Base-by-base conservation (phyloP, 441 rosid genomes). In the Macaranga tanarius region DNA sequence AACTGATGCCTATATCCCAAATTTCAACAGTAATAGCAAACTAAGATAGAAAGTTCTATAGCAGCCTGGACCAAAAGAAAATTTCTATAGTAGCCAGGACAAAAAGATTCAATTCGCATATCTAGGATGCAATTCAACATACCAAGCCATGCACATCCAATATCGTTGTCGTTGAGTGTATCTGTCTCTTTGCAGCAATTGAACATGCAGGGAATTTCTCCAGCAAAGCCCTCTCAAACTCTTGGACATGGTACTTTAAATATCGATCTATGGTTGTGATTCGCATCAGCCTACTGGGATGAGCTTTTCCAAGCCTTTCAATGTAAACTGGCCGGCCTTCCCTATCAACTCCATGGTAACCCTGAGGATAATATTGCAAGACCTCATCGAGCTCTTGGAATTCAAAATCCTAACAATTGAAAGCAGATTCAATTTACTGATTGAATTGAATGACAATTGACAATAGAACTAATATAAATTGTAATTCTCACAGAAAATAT, bases 191-290 rank as follows among this genome's bases (percentile, higher is more conserved):
- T 65, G 98, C 85, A n/a, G 99, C 92, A 75, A 95, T 80, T 1
- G 99, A 91, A 79, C 99, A 95, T 47, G 97, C 97, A 67, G 97
- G 95, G 76, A 92, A 95, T 76, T 93, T 95, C 84, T 92, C 97
- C 20, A 62, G 80, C 59, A 93, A 78, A 62, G 97, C 89, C 86
- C 76, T 89, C 90, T 95, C 99, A 79, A 95, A 95, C 87, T 91
- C 98, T 79, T 90, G 97, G 55, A 95, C 98, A 79, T 92, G 99
- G 84, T 95, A 90, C 85, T 86, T 92, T 75, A 93, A 73, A 80
- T 92, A 95, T 28, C 96, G 86, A 5, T 95, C 97, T 10, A 87
- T 82, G 28, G 83, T 82, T 58, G 96, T 95, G 75, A 95, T 91
- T 64, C 80, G 90, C 98, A 95, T 90, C 71, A 95, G 88, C 85